phyloP scores from a whole-genome alignment of 345 rosid species.

The Barbarea vulgaris region DNA sequence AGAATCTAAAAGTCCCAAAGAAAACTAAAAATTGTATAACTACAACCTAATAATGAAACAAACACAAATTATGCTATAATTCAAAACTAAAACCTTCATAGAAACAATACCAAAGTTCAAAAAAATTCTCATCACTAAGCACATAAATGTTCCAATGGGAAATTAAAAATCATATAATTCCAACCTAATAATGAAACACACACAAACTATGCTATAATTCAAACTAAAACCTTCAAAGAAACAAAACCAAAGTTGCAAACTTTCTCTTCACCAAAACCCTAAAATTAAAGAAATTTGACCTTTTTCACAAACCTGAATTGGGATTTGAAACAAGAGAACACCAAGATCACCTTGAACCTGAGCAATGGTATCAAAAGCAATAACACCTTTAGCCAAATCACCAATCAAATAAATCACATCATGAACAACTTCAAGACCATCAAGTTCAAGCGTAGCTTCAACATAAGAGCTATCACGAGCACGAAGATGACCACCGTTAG shows the following conservation, averaged over 20 bases:
- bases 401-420: slow-evolving; percentile 77
- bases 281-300: background rate
- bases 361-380: slow-evolving; percentile 69
- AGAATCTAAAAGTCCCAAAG: background rate
- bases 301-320: slow-evolving; percentile 57
- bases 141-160: too few relatives aligned
- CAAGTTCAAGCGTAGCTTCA: slow-evolving; percentile 71
- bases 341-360: slow-evolving; percentile 62
- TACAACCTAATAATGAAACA: background rate
- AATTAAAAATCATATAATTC: too few relatives aligned
- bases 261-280: background rate
- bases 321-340: slow-evolving; percentile 58
- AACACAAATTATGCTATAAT: background rate
- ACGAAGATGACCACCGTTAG: slow-evolving; percentile 58
- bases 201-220: too few relatives aligned
- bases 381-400: slow-evolving; percentile 67
- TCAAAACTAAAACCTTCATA: background rate
- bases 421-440: slow-evolving; percentile 67
- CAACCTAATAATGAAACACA: too few relatives aligned
- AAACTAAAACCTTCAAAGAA: too few relatives aligned
- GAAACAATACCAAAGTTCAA: too few relatives aligned
- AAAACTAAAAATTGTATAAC: background rate
- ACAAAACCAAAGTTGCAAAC: background rate
- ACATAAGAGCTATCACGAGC: slow-evolving; percentile 70
- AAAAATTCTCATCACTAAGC: background rate